Percentiles rank a stretch among this genome's conserved stretches.
Conservation (phyloP, 208 protist genomes). For the Naegleria gruberi region DNA sequence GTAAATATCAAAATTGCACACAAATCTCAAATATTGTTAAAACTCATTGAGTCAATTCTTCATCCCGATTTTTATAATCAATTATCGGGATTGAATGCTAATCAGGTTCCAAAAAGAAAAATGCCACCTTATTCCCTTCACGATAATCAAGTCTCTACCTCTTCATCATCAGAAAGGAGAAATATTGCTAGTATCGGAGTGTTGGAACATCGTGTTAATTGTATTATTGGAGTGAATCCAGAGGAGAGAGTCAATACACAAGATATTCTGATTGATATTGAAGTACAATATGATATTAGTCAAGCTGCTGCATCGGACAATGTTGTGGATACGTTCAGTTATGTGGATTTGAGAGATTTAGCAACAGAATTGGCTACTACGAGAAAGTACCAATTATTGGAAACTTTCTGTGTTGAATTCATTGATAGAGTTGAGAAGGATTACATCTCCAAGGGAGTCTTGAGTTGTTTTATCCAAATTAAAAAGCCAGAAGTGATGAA, state of each 20-base stretch:
- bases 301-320: background rate
- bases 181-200: background rate
- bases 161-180: background rate
- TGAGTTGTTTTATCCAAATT: background rate
- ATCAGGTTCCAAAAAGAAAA: no score
- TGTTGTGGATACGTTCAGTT: background rate
- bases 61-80: no score
- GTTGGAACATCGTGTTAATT: background rate
- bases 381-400: background rate
- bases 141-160: no score
- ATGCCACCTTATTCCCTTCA: no score
- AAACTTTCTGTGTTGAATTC: background rate
- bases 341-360: background rate
- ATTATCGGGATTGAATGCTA: no score
- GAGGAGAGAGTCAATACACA: background rate
- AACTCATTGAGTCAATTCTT: no score
- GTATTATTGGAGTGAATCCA: slow-evolving; percentile 4
- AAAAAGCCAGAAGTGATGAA: background rate
- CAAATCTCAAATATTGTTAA: no score
- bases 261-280: background rate
- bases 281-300: background rate
- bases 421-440: background rate
- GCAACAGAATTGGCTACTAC: background rate
- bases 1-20: no score
- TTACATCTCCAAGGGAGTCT: background rate